Percentiles rank a stretch among this genome's conserved stretches.
Evolutionary conservation across 768 basidiomycete genomes (phyloP).

Genomic region (Phylloporus scabripes): DNA sequence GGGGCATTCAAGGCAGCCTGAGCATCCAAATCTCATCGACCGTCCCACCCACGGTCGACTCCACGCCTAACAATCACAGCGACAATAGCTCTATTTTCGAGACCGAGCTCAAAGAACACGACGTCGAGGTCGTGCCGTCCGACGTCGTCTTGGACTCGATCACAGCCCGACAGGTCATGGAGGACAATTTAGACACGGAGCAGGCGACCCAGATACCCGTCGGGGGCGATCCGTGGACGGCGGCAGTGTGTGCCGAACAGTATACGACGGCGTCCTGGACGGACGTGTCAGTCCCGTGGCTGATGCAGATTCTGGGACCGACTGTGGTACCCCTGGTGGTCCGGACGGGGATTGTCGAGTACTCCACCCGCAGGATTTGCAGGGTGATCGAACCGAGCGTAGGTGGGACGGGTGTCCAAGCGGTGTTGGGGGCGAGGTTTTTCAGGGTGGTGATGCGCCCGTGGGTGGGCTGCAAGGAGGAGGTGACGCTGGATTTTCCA

Average conservation of each 20-base stretch:
- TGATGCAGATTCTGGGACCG: conserved; percentile 47
- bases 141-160: conserved; percentile 25
- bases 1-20: conserved; percentile 39
- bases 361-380: conserved; percentile 53
- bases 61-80: not conserved
- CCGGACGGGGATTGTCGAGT: conserved; percentile 57
- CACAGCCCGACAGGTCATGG: conserved; percentile 26
- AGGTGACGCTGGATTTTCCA: conserved; percentile 33
- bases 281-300: conserved; percentile 19
- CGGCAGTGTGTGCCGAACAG: conserved; percentile 19
- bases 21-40: conserved; percentile 18
- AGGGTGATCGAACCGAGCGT: conserved; percentile 31
- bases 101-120: conserved; percentile 33
- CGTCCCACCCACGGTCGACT: not conserved
- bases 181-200: conserved; percentile 26
- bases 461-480: conserved; percentile 36
- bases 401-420: conserved; percentile 33
- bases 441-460: conserved; percentile 47
- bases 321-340: conserved; percentile 54
- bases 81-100: conserved; percentile 29
- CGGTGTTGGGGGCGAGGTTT: conserved; percentile 37
- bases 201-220: conserved; percentile 12
- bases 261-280: conserved; percentile 28
- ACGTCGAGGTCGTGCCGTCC: conserved; percentile 25
- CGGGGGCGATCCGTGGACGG: conserved; percentile 24